Evolutionary conservation across 1,139 yeast species (phyloP).

Genomic region (Kodamaea arcana): DNA sequence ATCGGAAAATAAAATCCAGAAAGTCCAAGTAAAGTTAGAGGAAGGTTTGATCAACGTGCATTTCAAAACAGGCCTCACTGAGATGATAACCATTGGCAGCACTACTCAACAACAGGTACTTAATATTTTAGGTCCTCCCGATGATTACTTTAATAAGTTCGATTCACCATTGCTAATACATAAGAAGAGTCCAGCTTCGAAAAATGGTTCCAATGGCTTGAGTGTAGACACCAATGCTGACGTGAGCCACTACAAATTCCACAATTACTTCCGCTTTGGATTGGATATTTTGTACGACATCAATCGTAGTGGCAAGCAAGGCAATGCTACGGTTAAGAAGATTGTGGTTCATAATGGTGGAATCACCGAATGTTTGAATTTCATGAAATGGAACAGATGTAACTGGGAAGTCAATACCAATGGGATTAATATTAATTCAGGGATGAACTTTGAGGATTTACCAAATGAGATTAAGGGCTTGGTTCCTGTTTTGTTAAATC

Average conservation of each 20-base stretch:
- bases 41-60: slow-evolving; percentile 4
- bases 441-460: slow-evolving; percentile 33
- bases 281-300: slow-evolving; percentile 50
- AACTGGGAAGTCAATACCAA: slow-evolving; percentile 29
- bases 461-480: slow-evolving; percentile 19
- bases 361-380: slow-evolving; percentile 43
- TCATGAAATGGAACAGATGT: slow-evolving; percentile 48
- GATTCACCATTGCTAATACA: slow-evolving; percentile 45
- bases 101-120: slow-evolving; percentile 51
- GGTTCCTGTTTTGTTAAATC: slow-evolving; percentile 44
- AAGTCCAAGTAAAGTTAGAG: slow-evolving; percentile 5
- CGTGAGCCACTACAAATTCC: slow-evolving; percentile 37
- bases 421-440: slow-evolving; percentile 19
- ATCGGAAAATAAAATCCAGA: slow-evolving; percentile 1
- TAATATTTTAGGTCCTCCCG: slow-evolving; percentile 52
- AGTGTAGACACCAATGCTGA: slow-evolving; percentile 2
- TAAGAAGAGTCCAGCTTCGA: slow-evolving; percentile 17
- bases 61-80: slow-evolving; percentile 3
- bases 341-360: slow-evolving; percentile 51
- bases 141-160: slow-evolving; percentile 46
- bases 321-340: slow-evolving; percentile 32
- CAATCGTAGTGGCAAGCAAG: slow-evolving; percentile 17
- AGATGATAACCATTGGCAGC: slow-evolving; percentile 25
- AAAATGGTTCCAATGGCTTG: background rate
- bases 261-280: slow-evolving; percentile 53